These are phyloP conservation scores for Macrotyloma uniflorum DNA, from an alignment of 306 rosid genomes.

Conservation along the genomic window DNA sequence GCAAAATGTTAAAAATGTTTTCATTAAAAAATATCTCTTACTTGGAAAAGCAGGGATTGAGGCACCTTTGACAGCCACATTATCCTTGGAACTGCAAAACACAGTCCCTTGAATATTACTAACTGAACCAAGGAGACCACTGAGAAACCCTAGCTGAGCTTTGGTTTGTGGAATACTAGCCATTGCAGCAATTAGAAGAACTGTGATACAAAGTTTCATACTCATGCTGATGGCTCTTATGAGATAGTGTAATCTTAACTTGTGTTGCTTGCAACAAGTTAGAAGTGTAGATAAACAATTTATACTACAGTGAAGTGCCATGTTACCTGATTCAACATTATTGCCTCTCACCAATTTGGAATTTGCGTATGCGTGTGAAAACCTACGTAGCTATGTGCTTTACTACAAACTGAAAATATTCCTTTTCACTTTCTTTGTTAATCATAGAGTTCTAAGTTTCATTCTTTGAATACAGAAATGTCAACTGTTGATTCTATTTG, in stretches of 20 bases:
- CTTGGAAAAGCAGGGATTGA: slow-evolving; percentile 34
- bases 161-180: slow-evolving; percentile 25
- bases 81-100: slow-evolving; percentile 37
- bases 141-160: slow-evolving; percentile 35
- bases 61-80: not conserved
- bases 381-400: not conserved
- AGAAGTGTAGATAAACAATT: slow-evolving; percentile 20
- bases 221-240: not conserved
- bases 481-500: slow-evolving; percentile 16
- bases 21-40: no score
- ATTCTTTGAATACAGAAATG: not conserved
- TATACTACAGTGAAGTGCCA: slow-evolving; percentile 19
- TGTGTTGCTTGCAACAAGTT: not conserved
- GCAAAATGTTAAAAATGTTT: no score
- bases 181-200: slow-evolving; percentile 22
- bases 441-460: not conserved
- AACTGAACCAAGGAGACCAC: slow-evolving; percentile 24
- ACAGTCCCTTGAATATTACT: slow-evolving; percentile 38
- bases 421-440: slow-evolving; percentile 17
- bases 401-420: not conserved
- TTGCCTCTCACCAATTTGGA: slow-evolving; percentile 26
- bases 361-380: slow-evolving; percentile 17
- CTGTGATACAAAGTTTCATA: not conserved
- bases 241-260: not conserved
- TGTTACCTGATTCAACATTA: slow-evolving; percentile 10